Percentiles rank a stretch among this genome's conserved stretches.
Evolutionary conservation across 768 basidiomycete species (phyloP).

Genomic region (Tulasnella sp.): DNA sequence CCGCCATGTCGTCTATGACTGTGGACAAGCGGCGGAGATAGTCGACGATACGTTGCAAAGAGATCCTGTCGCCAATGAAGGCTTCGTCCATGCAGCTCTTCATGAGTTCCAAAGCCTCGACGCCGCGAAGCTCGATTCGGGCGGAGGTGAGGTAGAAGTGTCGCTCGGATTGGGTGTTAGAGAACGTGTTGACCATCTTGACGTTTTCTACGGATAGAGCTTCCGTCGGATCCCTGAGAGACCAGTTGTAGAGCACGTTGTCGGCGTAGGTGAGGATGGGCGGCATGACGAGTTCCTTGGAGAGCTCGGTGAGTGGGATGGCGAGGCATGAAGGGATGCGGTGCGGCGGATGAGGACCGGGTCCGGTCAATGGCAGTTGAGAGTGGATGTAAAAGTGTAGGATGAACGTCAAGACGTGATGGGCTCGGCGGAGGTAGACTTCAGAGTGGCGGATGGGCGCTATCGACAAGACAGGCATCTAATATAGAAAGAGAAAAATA

Average conservation of each 20-base stretch:
- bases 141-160: constrained; percentile 87
- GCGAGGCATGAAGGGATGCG: constrained; percentile 67
- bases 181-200: constrained; percentile 53
- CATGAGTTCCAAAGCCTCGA: constrained; percentile 82
- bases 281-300: constrained; percentile 67
- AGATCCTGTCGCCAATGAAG: constrained; percentile 69
- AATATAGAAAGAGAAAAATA: constrained; percentile 30
- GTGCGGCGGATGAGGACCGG: constrained; percentile 42
- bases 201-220: constrained; percentile 48
- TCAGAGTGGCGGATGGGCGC: constrained; percentile 51
- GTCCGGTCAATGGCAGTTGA: constrained; percentile 20
- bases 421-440: constrained; percentile 73
- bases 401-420: constrained; percentile 85
- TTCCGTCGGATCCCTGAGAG: constrained; percentile 29
- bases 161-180: constrained; percentile 71
- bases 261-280: constrained; percentile 89
- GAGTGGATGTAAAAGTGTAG: constrained; percentile 83
- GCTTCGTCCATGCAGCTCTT: constrained; percentile 80
- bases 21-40: constrained; percentile 62
- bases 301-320: constrained; percentile 71
- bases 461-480: constrained; percentile 72
- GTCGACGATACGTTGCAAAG: constrained; percentile 59
- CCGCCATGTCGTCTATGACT: constrained; percentile 62
- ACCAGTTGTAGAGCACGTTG: constrained; percentile 79
- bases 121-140: constrained; percentile 81